Base-by-base conservation (phyloP, 768 basidiomycete species). In the Podaxis sp. region DNA sequence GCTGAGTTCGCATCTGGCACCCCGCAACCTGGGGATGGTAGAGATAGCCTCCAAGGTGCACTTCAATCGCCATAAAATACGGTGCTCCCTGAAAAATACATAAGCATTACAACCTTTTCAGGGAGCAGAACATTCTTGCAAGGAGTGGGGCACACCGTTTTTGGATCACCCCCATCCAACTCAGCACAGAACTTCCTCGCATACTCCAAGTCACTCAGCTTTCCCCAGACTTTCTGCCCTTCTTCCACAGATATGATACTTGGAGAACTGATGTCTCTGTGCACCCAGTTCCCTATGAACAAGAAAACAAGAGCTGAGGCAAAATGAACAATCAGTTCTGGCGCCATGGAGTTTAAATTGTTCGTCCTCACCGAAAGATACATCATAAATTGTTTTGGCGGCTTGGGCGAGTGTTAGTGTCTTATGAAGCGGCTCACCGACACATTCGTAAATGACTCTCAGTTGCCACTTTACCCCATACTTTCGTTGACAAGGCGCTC, bases 131-230 rank as follows among this genome's bases (percentile, higher is more conserved):
- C 24, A 7, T 10, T 13, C 12, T 8, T n/a, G 6, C 7, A 50
- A 24, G 10, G 3, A n/a, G n/a, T 24, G 20, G 37, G 4, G 11
- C 49, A 50, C 8, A 50, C 49, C 13, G 20, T 50, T 22, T 50
- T 50, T 5, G 49, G 20, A 26, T 50, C 49, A 26, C 49, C 22
- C 10, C 49, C 22, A 10, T 2, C 20, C 4, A 5, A 22, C n/a
- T 22, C 13, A 11, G 12, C 49, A 11, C 22, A n/a, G 8, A 50
- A 50, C 49, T 26, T 26, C 20, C 22, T 50, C 22, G 20, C 49
- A 50, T 62, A 65, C 41, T 65, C 65, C 2, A 65, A 37, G 20
- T 65, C 65, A 33, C 60, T 30, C 17, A 62, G 26, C 30, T 58
- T 61, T 2, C 38, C 64, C 5, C 17, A 17, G 41, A 37, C 46